phyloP scores from a whole-genome alignment of 176 grass and related monocot genomes.

The Coix lacrymajobi region DNA sequence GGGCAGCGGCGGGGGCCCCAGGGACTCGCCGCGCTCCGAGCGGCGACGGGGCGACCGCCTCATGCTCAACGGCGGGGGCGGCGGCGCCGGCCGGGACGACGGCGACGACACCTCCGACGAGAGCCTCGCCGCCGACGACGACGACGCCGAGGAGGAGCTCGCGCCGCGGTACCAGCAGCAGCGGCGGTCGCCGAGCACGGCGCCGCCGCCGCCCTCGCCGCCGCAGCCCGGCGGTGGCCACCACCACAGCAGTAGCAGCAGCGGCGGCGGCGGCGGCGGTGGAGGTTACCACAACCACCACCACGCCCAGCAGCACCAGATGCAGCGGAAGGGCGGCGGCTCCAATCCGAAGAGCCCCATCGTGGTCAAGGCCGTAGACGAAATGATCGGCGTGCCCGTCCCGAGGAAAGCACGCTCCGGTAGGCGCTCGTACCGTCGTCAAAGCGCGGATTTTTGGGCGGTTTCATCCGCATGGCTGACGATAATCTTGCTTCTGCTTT shows the following conservation, averaged over 20 bases:
- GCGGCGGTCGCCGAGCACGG: conserved; percentile 51
- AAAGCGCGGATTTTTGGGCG: background rate
- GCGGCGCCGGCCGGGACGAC: conserved; percentile 39
- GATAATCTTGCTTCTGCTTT: conserved; percentile 15
- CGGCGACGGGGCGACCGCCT: conserved; percentile 49
- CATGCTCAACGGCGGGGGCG: conserved; percentile 54
- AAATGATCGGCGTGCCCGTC: conserved; percentile 95
- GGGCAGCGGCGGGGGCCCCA: conserved; percentile 17
- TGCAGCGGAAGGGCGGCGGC: conserved; percentile 54
- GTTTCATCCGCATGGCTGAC: background rate
- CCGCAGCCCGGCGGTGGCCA: conserved; percentile 32
- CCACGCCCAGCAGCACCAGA: conserved; percentile 48
- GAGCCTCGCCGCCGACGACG: conserved; percentile 71
- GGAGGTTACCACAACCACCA: conserved; percentile 59
- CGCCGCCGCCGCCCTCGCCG: conserved; percentile 58
- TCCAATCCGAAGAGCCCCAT: conserved; percentile 45
- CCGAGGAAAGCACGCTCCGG: conserved; percentile 92
- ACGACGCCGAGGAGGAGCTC: conserved; percentile 74
- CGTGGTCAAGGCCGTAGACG: conserved; percentile 69
- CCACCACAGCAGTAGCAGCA: conserved; percentile 48
- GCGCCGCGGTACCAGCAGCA: conserved; percentile 40
- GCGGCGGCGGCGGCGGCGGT: conserved; percentile 40
- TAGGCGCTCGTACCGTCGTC: background rate
- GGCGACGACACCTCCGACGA: conserved; percentile 87
- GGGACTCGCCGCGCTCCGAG: conserved; percentile 46